Evolutionary conservation across 2,329 filamentous ascomycete species (phyloP).

Genomic region (Cladophialophora chaetospira): DNA sequence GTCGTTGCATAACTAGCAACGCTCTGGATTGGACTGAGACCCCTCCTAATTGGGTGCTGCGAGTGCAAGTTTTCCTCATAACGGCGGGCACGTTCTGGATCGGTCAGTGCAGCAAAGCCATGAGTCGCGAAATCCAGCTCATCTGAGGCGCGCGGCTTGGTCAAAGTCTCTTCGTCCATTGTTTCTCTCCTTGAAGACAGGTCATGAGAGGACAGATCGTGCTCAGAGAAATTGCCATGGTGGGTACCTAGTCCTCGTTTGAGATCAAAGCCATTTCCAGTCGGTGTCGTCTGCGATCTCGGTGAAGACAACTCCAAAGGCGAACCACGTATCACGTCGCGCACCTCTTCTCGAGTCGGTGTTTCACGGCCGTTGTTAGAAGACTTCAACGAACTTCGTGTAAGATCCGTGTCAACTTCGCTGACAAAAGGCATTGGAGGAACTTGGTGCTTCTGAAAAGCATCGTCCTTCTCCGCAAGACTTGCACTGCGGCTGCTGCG

Average conservation of each 20-base stretch:
- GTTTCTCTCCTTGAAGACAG: conserved; percentile 42
- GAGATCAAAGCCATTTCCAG: conserved; percentile 49
- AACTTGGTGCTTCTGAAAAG: conserved; percentile 58
- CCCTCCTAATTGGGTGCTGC: conserved; percentile 68
- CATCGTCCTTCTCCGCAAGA: conserved; percentile 55
- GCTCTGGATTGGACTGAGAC: conserved; percentile 86
- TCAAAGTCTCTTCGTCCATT: conserved; percentile 53
- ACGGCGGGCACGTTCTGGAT: conserved; percentile 41
- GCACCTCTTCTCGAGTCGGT: conserved; percentile 63
- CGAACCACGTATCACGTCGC: conserved; percentile 64
- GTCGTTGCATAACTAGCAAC: conserved; percentile 80
- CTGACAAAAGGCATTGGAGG: conserved; percentile 88
- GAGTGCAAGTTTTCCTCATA: conserved; percentile 60
- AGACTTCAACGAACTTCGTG: conserved; percentile 81
- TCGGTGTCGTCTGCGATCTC: conserved; percentile 61
- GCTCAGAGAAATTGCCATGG: conserved; percentile 60
- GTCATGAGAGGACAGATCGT: conserved; percentile 47
- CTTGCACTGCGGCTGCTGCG: conserved; percentile 55
- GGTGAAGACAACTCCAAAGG: conserved; percentile 58
- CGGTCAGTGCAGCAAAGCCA: conserved; percentile 37
- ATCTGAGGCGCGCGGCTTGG: conserved; percentile 43
- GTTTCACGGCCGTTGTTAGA: conserved; percentile 74
- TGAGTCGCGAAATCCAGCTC: conserved; percentile 33
- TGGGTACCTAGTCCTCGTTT: conserved; percentile 66
- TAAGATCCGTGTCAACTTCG: conserved; percentile 83